Evolutionary conservation across 306 rosid genomes (phyloP).

Genomic region (Begonia loranthoides): DNA sequence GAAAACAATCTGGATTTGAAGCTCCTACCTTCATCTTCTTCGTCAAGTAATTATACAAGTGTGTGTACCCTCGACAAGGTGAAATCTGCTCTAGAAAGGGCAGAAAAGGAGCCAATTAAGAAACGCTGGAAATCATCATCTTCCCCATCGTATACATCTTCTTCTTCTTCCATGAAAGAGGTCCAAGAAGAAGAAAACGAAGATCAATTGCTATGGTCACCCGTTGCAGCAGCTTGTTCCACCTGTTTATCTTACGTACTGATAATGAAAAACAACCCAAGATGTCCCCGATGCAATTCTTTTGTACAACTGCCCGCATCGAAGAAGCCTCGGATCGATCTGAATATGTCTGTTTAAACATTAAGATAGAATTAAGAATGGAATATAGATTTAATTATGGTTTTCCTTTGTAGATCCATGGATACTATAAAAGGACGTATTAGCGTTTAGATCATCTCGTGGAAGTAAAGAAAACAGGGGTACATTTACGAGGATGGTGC

Average conservation of each 20-base stretch:
- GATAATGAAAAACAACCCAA: constrained; percentile 75
- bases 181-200: constrained; percentile 50
- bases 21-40: constrained; percentile 10
- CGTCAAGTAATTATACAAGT: constrained; percentile 55
- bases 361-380: too few relatives aligned
- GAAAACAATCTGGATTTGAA: constrained; percentile 61
- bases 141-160: constrained; percentile 44
- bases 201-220: constrained; percentile 33
- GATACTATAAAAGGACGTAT: too few relatives aligned
- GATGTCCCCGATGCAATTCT: constrained; percentile 81
- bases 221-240: constrained; percentile 86
- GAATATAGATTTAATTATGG: too few relatives aligned
- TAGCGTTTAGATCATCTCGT: constrained; percentile 34
- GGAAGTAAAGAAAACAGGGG: constrained; percentile 24
- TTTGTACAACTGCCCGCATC: constrained; percentile 42
- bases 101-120: constrained; percentile 66
- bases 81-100: constrained; percentile 86
- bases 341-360: constrained; percentile 44
- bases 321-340: constrained; percentile 92
- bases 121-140: constrained; percentile 56
- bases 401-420: too few relatives aligned
- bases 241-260: constrained; percentile 81
- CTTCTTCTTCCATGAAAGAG: constrained; percentile 58
- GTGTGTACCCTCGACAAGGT: constrained; percentile 97
- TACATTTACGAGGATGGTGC: constrained; percentile 23